Percentiles rank a stretch among this genome's conserved stretches.
These are phyloP conservation scores for Dalbergia cultrata DNA, from an alignment of 306 rosid species.

Conservation along the genomic window DNA sequence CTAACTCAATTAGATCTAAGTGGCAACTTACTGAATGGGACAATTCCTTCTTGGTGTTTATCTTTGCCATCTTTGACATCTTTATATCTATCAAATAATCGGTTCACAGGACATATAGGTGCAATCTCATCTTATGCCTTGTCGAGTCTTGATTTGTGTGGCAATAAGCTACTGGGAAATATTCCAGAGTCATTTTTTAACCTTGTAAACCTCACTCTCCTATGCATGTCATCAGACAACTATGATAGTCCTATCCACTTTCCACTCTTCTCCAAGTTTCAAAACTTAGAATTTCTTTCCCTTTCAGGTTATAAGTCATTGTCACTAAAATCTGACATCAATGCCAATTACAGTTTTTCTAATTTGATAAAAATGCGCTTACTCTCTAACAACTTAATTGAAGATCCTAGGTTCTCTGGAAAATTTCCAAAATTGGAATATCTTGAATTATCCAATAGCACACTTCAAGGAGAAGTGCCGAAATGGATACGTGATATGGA, in stretches of 20 bases:
- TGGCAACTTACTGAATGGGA: neutral
- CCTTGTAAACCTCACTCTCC: neutral
- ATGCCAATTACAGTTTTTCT: neutral
- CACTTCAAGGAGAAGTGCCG: slow-evolving; percentile 15
- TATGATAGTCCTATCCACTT: neutral
- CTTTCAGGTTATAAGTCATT: neutral
- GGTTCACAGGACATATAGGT: neutral
- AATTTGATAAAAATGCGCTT: neutral
- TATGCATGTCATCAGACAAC: neutral
- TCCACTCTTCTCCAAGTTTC: neutral
- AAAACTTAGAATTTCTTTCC: neutral
- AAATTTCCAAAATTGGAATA: neutral
- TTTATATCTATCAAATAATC: neutral
- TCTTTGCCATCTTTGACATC: neutral
- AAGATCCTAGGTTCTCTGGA: neutral
- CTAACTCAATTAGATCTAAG: neutral
- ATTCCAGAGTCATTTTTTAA: slow-evolving; percentile 24
- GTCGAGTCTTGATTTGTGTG: neutral
- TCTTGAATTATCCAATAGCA: slow-evolving; percentile 41
- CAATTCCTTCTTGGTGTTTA: slow-evolving; percentile 39
- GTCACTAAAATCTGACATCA: neutral
- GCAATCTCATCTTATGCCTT: neutral
- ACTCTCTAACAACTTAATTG: neutral
- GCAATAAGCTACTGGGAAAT: slow-evolving; percentile 23
- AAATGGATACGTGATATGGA: slow-evolving; percentile 31